Base-by-base conservation (phyloP, 2,329 filamentous ascomycete species). In the Graphilbum ipis-grandicollis region DNA sequence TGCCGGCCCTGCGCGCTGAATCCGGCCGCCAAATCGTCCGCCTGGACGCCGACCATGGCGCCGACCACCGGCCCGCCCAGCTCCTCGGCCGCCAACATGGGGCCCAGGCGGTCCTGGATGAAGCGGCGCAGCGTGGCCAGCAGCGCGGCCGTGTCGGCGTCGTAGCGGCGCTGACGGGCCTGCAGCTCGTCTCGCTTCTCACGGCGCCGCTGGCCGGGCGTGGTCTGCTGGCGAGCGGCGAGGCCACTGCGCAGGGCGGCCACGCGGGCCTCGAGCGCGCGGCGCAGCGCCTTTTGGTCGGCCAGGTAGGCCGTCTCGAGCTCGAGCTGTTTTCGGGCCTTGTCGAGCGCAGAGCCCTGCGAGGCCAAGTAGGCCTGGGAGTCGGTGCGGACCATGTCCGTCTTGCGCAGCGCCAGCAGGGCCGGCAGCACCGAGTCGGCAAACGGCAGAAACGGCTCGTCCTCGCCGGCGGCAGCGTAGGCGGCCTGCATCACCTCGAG, bases 41-140 rank as follows among this genome's bases (percentile, higher is more conserved):
- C 47, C 60, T 75, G 56, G 18, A 80, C 49, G 52, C 79, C 72
- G 49, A 79, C 63, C 46, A 77, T 62, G 45, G 83, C 78, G 4
- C 84, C 81, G 1, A 86, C 81, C 10, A 85, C 77, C 0, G 84
- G 83, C 0, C 84, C 83, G 8, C 84, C 84, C 1, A 86, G 64
- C 49, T 85, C 80, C 56, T 92, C 84, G 1, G 81, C 80, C 7
- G 82, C 83, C 31, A 93, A 62, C 72, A 88, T 80, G 3, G 69
- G 57, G 1, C 79, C 79, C 1, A 93, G 64, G 30, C 72, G 67
- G 31, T 71, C 59, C 42, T 81, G 71, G 39, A 88, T 75, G 49
- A 92, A 92, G 14, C 58, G 59, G 43, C 77, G 70, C 38, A 92
- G 64, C 0, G 70, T 64, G 39, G 65, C 67, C 38, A 79, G 68